Percentiles rank a stretch among this genome's conserved stretches.
These are phyloP conservation scores for Isabelozyma gotoi DNA, from an alignment of 805 yeast species.

Conservation along the genomic window DNA sequence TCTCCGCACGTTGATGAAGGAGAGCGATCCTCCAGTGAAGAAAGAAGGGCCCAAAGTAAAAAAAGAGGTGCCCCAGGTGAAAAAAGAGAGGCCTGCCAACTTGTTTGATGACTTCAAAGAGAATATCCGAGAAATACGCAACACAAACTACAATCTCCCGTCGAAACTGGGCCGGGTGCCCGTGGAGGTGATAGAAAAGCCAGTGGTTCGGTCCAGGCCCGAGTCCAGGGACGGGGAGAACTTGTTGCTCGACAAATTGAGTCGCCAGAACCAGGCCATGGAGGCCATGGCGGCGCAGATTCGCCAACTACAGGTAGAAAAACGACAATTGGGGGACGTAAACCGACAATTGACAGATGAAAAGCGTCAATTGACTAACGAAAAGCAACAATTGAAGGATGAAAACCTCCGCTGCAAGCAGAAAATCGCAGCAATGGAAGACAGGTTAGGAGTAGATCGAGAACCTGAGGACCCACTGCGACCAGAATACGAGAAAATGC, in stretches of 20 bases:
- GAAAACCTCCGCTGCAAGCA: not conserved
- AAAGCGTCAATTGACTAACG: slow-evolving; percentile 4
- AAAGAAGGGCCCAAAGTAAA: slow-evolving; percentile 6
- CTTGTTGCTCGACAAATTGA: slow-evolving; percentile 6
- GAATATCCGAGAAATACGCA: slow-evolving; percentile 20
- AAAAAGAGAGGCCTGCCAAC: slow-evolving; percentile 5
- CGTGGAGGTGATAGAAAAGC: not conserved
- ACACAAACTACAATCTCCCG: slow-evolving; percentile 19
- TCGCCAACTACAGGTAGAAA: slow-evolving; percentile 3
- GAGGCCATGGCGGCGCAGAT: slow-evolving; percentile 4
- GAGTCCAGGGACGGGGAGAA: not conserved
- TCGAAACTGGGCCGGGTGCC: too few relatives aligned
- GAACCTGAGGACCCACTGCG: not conserved
- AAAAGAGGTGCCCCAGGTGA: slow-evolving; percentile 3
- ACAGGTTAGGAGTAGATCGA: not conserved
- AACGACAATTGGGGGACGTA: slow-evolving; percentile 3
- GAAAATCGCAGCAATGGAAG: not conserved
- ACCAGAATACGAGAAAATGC: too few relatives aligned
- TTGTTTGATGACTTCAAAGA: slow-evolving; percentile 19
- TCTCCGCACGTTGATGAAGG: slow-evolving; percentile 8
- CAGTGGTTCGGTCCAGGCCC: not conserved
- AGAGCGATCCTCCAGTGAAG: slow-evolving; percentile 7
- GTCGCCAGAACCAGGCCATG: slow-evolving; percentile 5
- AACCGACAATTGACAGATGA: not conserved
- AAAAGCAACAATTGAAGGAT: not conserved